phyloP scores from a whole-genome alignment of 208 protist species.

The Leptomonas pyrrhocoris region DNA sequence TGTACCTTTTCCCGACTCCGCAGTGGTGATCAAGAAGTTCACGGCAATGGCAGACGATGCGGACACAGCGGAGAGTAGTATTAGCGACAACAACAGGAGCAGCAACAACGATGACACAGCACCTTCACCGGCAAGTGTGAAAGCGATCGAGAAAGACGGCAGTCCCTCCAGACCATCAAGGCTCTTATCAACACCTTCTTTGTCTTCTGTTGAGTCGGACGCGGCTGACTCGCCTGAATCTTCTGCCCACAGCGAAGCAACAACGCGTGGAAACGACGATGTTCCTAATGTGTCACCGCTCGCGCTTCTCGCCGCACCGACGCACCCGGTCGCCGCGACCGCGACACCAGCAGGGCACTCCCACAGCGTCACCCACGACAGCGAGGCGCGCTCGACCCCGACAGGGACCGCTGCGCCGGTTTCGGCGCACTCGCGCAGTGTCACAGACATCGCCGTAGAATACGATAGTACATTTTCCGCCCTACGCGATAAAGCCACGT shows the following conservation, averaged over 20 bases:
- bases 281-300: too few relatives aligned
- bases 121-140: too few relatives aligned
- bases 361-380: not conserved
- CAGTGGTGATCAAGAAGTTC: conserved; percentile 3
- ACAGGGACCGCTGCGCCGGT: not conserved
- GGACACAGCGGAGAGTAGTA: not conserved
- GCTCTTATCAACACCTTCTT: not conserved
- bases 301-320: not conserved
- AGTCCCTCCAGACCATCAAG: not conserved
- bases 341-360: not conserved
- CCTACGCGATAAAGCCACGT: not conserved
- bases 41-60: too few relatives aligned
- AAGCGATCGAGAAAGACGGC: not conserved
- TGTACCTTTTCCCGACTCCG: not conserved
- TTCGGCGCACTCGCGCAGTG: not conserved
- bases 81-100: not conserved
- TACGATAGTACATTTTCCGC: not conserved
- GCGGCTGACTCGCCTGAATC: too few relatives aligned
- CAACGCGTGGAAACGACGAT: not conserved
- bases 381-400: not conserved
- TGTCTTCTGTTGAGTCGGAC: not conserved
- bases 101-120: not conserved
- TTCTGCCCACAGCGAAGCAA: too few relatives aligned
- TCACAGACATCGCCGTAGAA: conserved; percentile 10
- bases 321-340: not conserved